These are phyloP conservation scores for Aspergillus niger DNA, from an alignment of 2,329 filamentous ascomycete species.

Conservation along the genomic window DNA sequence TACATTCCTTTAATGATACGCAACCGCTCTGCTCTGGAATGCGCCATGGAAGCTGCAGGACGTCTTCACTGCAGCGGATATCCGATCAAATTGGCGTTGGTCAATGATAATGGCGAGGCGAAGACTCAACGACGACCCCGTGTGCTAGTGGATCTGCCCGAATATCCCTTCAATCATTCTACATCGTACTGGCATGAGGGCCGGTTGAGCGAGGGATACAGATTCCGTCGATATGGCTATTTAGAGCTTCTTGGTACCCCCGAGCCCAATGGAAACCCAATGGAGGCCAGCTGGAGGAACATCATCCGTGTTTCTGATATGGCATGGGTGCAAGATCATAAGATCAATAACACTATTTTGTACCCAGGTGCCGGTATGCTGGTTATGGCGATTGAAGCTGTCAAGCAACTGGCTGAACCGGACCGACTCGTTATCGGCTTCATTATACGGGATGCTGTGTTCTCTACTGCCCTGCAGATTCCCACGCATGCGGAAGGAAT, in stretches of 20 bases:
- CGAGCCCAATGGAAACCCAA: slow-evolving; percentile 17
- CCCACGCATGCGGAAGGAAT: neutral
- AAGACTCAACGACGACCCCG: neutral
- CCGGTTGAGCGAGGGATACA: slow-evolving; percentile 6
- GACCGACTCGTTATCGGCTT: neutral
- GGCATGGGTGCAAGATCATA: slow-evolving; percentile 51
- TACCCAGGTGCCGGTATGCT: slow-evolving; percentile 25
- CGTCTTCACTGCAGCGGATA: neutral
- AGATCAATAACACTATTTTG: slow-evolving; percentile 20
- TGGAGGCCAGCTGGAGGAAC: slow-evolving; percentile 46
- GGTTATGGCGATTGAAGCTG: slow-evolving; percentile 21
- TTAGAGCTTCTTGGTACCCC: slow-evolving; percentile 21
- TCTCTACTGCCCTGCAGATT: slow-evolving; percentile 8
- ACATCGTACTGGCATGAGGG: slow-evolving; percentile 11
- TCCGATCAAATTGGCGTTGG: neutral
- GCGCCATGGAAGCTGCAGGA: neutral
- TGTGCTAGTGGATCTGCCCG: slow-evolving; percentile 16
- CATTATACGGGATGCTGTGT: slow-evolving; percentile 3
- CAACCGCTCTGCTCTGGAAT: neutral
- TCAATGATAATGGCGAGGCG: neutral
- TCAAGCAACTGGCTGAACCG: slow-evolving; percentile 17
- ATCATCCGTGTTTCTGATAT: slow-evolving; percentile 37
- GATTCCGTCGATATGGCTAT: neutral
- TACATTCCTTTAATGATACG: neutral
- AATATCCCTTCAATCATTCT: slow-evolving; percentile 20